phyloP scores from a whole-genome alignment of 83 land plant species.

The Larix sibirica region DNA sequence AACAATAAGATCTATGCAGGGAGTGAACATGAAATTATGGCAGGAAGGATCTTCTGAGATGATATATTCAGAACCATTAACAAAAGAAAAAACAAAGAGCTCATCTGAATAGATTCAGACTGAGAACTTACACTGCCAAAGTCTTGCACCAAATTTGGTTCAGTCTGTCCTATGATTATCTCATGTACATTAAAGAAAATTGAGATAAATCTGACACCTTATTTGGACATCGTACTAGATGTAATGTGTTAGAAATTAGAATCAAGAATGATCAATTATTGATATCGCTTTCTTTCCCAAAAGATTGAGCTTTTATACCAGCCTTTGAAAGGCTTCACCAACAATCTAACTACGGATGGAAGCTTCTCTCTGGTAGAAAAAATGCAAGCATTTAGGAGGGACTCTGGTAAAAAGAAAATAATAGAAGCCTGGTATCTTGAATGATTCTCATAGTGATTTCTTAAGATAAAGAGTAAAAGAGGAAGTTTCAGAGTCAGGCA shows the following conservation, averaged over 20 bases:
- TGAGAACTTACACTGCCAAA: not conserved
- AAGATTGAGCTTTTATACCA: not conserved
- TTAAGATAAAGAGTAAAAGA: not conserved
- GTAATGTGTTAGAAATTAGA: not conserved
- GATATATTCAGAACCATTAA: too few relatives aligned
- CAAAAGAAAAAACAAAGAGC: not conserved
- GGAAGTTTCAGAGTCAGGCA: too few relatives aligned
- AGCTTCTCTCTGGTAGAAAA: not conserved
- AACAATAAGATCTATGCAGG: too few relatives aligned
- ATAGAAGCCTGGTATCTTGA: not conserved
- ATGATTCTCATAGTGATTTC: not conserved
- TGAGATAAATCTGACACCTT: not conserved
- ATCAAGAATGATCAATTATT: not conserved
- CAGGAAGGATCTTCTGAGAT: too few relatives aligned
- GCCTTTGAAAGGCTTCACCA: not conserved
- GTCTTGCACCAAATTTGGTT: not conserved
- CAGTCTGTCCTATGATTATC: not conserved
- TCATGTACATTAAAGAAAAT: not conserved
- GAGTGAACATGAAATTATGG: too few relatives aligned
- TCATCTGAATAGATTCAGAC: constrained; percentile 1
- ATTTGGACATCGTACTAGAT: not conserved
- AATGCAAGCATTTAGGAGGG: not conserved
- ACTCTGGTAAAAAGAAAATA: not conserved
- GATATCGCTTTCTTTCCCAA: not conserved
- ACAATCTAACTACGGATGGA: not conserved